Base-by-base conservation (phyloP, 2,329 filamentous ascomycete species). In the Dothideomycetidae sp. region DNA sequence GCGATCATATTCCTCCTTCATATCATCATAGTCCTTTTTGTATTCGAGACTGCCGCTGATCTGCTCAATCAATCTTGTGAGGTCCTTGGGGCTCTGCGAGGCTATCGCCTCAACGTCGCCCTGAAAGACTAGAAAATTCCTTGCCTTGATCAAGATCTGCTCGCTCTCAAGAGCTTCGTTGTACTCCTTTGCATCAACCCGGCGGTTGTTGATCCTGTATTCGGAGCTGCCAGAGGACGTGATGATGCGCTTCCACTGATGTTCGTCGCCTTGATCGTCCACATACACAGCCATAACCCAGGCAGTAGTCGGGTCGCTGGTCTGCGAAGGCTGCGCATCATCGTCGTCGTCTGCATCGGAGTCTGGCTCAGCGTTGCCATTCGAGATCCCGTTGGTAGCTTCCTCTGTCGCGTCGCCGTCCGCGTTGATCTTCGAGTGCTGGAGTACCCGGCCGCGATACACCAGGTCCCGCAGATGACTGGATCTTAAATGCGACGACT, bases 231-330 rank as follows among this genome's bases (percentile, higher is more conserved):
- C 90, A 44, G 77, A 71, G 48, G 71, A 83, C 3, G 86, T 96
- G 57, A 98, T 98, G 47, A 77, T 79, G 44, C 90, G 82, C 63
- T 93, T 93, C 90, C 90, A 98, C 48, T 78, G 77, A 54, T 94
- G 86, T 58, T 93, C 84, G 52, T 93, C 83, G 32, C 85, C 88
- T 2, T 85, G 85, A 55, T 98, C 90, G 53, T 98, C 90, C 56
- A 94, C 86, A 58, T 96, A 98, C 11, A 98, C 88, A 18, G 90
- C 90, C 85, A 94, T 96, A 10, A 98, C 92, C 88, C 88, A 98
- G 3, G 90, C 92, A 2, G 78, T 90, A 57, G 86, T 90, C 1
- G 90, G 90, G 50, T 98, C 88, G 46, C 75, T 73, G 48, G 58
- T 62, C 50, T 70, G 77, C n/a, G 73, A 77, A 38, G 75, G 70